These are phyloP conservation scores for Debaryomycetaceae sp. DNA, from an alignment of 1,139 yeast genomes.

Conservation along the genomic window DNA sequence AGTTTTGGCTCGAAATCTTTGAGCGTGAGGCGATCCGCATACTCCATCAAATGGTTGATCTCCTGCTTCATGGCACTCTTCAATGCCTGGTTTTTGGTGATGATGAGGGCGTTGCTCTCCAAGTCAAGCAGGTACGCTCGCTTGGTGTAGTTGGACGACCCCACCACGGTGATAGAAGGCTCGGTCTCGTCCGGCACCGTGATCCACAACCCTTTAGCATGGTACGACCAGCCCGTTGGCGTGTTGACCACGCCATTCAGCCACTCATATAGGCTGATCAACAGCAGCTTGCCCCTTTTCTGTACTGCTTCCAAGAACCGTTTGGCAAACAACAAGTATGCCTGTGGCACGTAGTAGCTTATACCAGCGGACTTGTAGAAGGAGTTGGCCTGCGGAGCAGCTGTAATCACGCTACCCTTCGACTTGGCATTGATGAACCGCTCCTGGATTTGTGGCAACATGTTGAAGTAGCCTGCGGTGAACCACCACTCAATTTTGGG, in stretches of 20 bases:
- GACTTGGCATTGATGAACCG: slow-evolving; percentile 59
- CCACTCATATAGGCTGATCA: slow-evolving; percentile 76
- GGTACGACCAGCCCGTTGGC: slow-evolving; percentile 92
- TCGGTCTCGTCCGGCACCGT: slow-evolving; percentile 51
- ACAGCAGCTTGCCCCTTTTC: slow-evolving; percentile 36
- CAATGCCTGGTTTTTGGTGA: slow-evolving; percentile 64
- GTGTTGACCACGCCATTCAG: slow-evolving; percentile 78
- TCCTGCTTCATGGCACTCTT: slow-evolving; percentile 58
- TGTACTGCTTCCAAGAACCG: slow-evolving; percentile 58
- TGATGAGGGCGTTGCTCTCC: slow-evolving; percentile 77
- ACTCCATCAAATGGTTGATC: slow-evolving; percentile 52
- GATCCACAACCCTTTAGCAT: slow-evolving; percentile 97
- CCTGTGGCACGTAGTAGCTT: slow-evolving; percentile 79
- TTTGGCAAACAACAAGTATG: slow-evolving; percentile 75
- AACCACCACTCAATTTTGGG: slow-evolving; percentile 70
- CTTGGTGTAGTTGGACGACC: slow-evolving; percentile 90
- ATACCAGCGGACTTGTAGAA: slow-evolving; percentile 83
- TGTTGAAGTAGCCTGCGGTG: slow-evolving; percentile 96
- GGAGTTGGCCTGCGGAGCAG: slow-evolving; percentile 90
- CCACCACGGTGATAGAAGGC: slow-evolving; percentile 78
- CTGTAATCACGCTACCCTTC: slow-evolving; percentile 73
- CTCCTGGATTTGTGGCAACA: slow-evolving; percentile 71
- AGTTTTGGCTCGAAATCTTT: slow-evolving; percentile 55
- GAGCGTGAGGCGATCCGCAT: slow-evolving; percentile 49
- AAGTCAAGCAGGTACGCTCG: slow-evolving; percentile 85